Evolutionary conservation across 2,329 filamentous ascomycete species (phyloP), one percentile per base, ranked within the genome.

Genomic region (Pseudogymnoascus sp.): DNA sequence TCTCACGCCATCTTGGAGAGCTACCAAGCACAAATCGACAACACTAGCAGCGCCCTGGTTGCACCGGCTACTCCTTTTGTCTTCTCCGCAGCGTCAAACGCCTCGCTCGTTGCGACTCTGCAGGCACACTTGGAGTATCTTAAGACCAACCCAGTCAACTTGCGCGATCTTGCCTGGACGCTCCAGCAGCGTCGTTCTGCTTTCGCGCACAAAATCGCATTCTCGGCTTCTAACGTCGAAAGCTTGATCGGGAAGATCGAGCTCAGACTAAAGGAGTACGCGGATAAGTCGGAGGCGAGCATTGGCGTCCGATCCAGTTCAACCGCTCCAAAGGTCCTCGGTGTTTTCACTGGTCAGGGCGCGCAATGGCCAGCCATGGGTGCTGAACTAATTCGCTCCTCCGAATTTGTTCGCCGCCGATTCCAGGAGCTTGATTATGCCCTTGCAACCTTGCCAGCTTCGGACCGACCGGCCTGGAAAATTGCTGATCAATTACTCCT

Each of bases 1-100:
- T 75, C 74, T 2, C 77, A 79, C 64, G 71, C 71, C 2, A 71
- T 79, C 11, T 9, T 33, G 14, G 22, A 35, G 76, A 18, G 77
- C 73, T 43, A 75, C 75, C 20, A 79, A 78, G 18, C 9, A 5
- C 4, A 38, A 38, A 3, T 18, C 62, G 75, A 74, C 4, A 77
- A 78, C 63, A 70, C 70, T 2, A 72, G 77, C 3, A 68, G 66
- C 61, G 68, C 71, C 36, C 70, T 57, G n/a, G 16, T 59, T 9
- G 16, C 20, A 28, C 2, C 39, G 12, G 22, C 60, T n/a, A 33
- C 58, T 35, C 59, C 63, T 12, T 66, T 67, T 36, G 50, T 61
- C 6, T 65, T 67, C 36, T 67, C 66, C 22, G 65, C 65, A 4
- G 33, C 30, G 5, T 66, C 66, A 0, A 58, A 65, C 7, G 61